phyloP scores from a whole-genome alignment of 2,329 filamentous ascomycete genomes.

The Boeremia lycopersici region DNA sequence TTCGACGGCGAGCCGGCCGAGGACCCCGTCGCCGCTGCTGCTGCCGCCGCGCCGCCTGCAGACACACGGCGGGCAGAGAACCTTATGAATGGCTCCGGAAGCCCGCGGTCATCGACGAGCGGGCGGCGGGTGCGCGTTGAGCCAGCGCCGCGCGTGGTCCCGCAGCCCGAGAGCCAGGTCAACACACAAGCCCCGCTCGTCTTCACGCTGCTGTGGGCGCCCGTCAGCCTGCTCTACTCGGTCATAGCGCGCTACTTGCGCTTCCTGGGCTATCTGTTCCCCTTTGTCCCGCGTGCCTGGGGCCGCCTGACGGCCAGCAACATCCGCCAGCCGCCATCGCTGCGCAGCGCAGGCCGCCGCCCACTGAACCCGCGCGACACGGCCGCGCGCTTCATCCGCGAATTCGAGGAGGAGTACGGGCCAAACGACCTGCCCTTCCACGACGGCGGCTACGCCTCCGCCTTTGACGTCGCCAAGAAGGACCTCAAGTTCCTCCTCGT shows the following conservation, averaged over 20 bases:
- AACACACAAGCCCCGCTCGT: constrained; percentile 75
- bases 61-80: constrained; percentile 73
- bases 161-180: constrained; percentile 69
- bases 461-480: constrained; percentile 85
- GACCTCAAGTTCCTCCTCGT: constrained; percentile 93
- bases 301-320: constrained; percentile 58
- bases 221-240: constrained; percentile 78
- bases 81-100: constrained; percentile 60
- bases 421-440: constrained; percentile 74
- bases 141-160: constrained; percentile 84
- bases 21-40: constrained; percentile 72
- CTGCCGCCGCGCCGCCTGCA: constrained; percentile 47
- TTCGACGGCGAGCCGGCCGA: constrained; percentile 94
- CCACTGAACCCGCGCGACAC: constrained; percentile 85
- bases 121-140: constrained; percentile 54
- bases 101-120: constrained; percentile 40
- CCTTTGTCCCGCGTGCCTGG: constrained; percentile 74
- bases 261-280: constrained; percentile 76
- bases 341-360: constrained; percentile 69
- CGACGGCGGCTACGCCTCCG: constrained; percentile 89
- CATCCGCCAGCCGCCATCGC: constrained; percentile 48
- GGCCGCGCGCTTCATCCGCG: constrained; percentile 83
- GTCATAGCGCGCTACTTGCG: constrained; percentile 72
- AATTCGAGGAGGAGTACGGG: constrained; percentile 95
- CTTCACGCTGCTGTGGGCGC: constrained; percentile 77